A percentile compares a stretch with the other conserved stretches of the same genome.
phyloP scores from a whole-genome alignment of 2,329 filamentous ascomycete species.

The Dothideomycetidae sp. region DNA sequence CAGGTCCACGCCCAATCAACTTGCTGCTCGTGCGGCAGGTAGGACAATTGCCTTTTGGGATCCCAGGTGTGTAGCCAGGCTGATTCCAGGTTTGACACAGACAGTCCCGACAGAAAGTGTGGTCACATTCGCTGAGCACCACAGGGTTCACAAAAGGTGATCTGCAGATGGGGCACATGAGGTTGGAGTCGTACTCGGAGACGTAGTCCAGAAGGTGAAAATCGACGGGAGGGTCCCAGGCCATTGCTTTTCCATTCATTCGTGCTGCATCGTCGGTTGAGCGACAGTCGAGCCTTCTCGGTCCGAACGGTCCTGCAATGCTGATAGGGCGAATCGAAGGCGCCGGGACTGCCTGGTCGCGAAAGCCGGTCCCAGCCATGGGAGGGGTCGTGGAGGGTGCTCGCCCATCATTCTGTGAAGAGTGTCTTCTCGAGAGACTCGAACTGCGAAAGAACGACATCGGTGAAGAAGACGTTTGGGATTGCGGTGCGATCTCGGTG shows the following conservation, averaged over 20 bases:
- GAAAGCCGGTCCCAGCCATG: no score
- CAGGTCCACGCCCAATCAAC: slow-evolving; percentile 23
- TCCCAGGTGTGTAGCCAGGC: slow-evolving; percentile 21
- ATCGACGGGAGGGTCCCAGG: slow-evolving; percentile 30
- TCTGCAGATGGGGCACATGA: slow-evolving; percentile 51
- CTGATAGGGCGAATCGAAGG: not conserved
- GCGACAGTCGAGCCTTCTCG: slow-evolving; percentile 4
- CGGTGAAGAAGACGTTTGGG: no score
- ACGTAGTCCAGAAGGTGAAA: slow-evolving; percentile 45
- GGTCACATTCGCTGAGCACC: slow-evolving; percentile 43
- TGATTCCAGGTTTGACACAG: slow-evolving; percentile 35
- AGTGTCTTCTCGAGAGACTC: not conserved
- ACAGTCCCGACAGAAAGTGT: slow-evolving; percentile 49
- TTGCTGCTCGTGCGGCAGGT: slow-evolving; percentile 37
- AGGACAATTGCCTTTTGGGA: slow-evolving; percentile 34
- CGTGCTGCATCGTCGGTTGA: slow-evolving; percentile 1
- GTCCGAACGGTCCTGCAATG: slow-evolving; percentile 7
- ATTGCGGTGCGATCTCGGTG: no score
- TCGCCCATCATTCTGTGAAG: not conserved
- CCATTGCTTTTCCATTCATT: not conserved
- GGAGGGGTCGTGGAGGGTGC: not conserved
- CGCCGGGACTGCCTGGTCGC: not conserved
- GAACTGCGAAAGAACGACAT: not conserved
- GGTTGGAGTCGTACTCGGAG: slow-evolving; percentile 41
- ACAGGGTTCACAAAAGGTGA: slow-evolving; percentile 47